phyloP scores from a whole-genome alignment of 176 grass and related monocot species.

The Cenchrus purpureus region DNA sequence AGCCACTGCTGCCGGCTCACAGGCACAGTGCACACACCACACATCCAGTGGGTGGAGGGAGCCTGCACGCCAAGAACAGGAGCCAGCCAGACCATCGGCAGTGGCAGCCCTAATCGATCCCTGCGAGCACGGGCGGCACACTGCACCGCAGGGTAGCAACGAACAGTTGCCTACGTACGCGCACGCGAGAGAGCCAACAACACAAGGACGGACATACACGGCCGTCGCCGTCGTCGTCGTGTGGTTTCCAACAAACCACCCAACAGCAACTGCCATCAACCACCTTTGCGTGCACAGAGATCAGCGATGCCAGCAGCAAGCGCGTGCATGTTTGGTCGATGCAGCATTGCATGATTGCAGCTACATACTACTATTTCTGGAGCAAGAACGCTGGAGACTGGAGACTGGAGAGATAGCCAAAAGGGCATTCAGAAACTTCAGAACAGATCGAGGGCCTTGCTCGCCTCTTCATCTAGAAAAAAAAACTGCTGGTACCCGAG shows the following conservation, averaged over 20 bases:
- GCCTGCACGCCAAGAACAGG: background rate
- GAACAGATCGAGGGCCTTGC: background rate
- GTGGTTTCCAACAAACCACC: conserved; percentile 16
- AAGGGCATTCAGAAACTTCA: background rate
- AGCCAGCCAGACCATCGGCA: background rate
- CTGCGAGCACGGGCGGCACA: background rate
- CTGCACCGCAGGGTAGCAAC: conserved; percentile 5
- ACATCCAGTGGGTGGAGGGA: background rate
- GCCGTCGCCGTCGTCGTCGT: background rate
- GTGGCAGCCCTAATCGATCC: background rate
- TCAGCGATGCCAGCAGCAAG: background rate
- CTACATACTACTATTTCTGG: no score
- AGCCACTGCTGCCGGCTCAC: background rate
- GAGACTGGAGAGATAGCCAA: background rate
- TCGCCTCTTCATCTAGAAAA: conserved; percentile 22
- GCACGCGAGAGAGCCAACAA: conserved; percentile 19
- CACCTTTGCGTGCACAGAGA: background rate
- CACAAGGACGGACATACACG: background rate
- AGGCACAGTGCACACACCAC: background rate
- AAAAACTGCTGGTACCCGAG: background rate
- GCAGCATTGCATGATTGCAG: background rate
- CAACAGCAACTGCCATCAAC: background rate
- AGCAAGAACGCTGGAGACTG: background rate
- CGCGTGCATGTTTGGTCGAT: conserved; percentile 18
- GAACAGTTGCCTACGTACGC: conserved; percentile 38